Evolutionary conservation across 2,329 filamentous ascomycete species (phyloP).

Genomic region (Fusarium nygamai): DNA sequence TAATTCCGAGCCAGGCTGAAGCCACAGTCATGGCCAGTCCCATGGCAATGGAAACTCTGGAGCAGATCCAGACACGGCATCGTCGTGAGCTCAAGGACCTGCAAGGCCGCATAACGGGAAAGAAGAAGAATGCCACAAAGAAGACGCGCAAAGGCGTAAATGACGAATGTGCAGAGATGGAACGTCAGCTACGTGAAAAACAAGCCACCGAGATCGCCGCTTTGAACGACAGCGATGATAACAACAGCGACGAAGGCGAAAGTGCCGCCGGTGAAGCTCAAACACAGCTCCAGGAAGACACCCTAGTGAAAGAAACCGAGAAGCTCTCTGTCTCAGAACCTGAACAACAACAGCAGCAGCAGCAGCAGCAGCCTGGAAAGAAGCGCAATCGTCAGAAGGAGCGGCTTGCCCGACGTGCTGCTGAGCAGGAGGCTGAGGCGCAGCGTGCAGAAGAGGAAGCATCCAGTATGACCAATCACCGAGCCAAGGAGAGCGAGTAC

Average conservation of each 20-base stretch:
- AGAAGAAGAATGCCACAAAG: conserved; percentile 97
- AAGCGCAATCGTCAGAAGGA: conserved; percentile 94
- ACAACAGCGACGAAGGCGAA: conserved; percentile 26
- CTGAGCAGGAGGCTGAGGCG: conserved; percentile 78
- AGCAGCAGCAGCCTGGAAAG: conserved; percentile 54
- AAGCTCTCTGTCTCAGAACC: conserved; percentile 36
- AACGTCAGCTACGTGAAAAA: conserved; percentile 71
- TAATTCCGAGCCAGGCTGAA: background rate
- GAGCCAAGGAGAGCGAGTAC: conserved; percentile 72
- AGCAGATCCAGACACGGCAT: conserved; percentile 82
- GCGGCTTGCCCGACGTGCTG: conserved; percentile 86
- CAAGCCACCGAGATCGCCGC: conserved; percentile 70
- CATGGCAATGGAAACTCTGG: conserved; percentile 64
- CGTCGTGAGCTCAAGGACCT: conserved; percentile 90
- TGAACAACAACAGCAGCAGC: conserved; percentile 23
- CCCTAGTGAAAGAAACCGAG: conserved; percentile 31
- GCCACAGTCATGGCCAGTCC: conserved; percentile 42
- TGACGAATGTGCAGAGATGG: conserved; percentile 77
- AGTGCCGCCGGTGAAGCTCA: conserved; percentile 1
- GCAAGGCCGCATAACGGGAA: conserved; percentile 85
- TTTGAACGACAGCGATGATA: conserved; percentile 45
- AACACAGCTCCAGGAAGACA: conserved; percentile 14
- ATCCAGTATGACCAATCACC: conserved; percentile 75
- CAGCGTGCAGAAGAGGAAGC: conserved; percentile 80
- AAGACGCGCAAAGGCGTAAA: conserved; percentile 81